Base-by-base conservation (phyloP, 2,329 filamentous ascomycete genomes). In the Dryadomyces quercus-mongolicae region DNA sequence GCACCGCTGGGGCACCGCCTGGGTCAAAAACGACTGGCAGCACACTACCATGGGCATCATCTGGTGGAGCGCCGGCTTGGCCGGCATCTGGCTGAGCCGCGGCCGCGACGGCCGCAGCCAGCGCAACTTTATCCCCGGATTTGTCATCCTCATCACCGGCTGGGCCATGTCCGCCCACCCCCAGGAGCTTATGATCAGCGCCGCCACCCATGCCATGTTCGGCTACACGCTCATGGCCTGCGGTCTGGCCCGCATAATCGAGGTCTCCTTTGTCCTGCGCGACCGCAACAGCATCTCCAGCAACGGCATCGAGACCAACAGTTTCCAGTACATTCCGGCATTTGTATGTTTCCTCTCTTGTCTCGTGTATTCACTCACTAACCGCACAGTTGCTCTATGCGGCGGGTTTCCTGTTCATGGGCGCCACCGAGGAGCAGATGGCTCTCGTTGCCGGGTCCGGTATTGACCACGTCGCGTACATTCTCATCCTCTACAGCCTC, bases 11-110 rank as follows among this genome's bases (percentile, higher is more conserved):
- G 93, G 93, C 54, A 76, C 76, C 1, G 78, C 81, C 0, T 98
- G 93, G 93, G 89, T 86, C 52, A 82, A 81, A 69, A 97, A 96
- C 65, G 93, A 98, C 68, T 82, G 95, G 71, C 92, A 98, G 68
- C 93, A 98, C 68, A 98, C 93, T 0, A 88, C 87, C n/a, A 97
- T 98, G 92, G 93, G 93, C n/a, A 82, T 98, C 58, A 83, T 98
- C 52, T 98, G 93, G 93, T 98, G 92, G 92, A 87, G 84, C 62
- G 92, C 93, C 8, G 93, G 93, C 22, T 73, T 98, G 34, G 79
- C 92, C 12, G 93, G 93, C 45, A 78, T 98, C 52, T 98, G 92
- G 93, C 75, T 98, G 43, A 95, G 89, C 67, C 80, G 82, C 58
- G 88, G 85, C 65, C 82, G 88, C 55, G 83, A 92, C 59, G 92